phyloP scores from a whole-genome alignment of 208 protist genomes.

The Leishmania lainsoni region DNA sequence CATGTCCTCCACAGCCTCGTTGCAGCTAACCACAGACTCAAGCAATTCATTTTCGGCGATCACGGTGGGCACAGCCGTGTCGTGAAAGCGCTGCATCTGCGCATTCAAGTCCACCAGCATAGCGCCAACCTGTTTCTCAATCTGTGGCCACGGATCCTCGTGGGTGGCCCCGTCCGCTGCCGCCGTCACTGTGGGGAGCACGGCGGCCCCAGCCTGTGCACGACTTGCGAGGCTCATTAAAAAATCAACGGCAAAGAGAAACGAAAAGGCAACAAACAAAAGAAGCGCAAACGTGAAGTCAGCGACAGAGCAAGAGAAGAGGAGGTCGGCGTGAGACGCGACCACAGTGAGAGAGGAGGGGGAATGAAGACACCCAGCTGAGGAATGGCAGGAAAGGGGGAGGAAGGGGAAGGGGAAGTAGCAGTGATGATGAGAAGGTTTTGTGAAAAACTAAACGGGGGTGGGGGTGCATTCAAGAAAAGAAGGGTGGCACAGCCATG shows the following conservation, averaged over 20 bases:
- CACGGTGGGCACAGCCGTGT: slow-evolving; percentile 51
- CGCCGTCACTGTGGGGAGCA: slow-evolving; percentile 5
- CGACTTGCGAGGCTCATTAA: background rate
- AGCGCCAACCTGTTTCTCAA: slow-evolving; percentile 77
- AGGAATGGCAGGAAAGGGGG: background rate
- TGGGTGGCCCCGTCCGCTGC: slow-evolving; percentile 19
- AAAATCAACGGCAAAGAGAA: background rate
- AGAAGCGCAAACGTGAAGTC: background rate
- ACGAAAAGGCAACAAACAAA: background rate
- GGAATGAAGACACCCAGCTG: background rate
- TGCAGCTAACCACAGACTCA: slow-evolving; percentile 61
- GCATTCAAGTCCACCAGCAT: slow-evolving; percentile 68
- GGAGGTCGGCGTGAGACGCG: background rate
- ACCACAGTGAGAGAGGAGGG: background rate
- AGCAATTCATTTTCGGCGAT: slow-evolving; percentile 74
- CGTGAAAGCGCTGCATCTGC: slow-evolving; percentile 64
- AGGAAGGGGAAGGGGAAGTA: background rate
- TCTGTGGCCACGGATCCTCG: slow-evolving; percentile 82
- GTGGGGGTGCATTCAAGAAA: background rate
- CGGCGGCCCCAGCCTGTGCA: background rate
- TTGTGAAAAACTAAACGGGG: background rate
- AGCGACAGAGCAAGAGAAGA: background rate
- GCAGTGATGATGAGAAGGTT: background rate
- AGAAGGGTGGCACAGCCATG: background rate
- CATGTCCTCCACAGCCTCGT: slow-evolving; percentile 79